These are phyloP conservation scores for Pythium apleroticum DNA, from an alignment of 352 stramenopile genomes.

Conservation along the genomic window DNA sequence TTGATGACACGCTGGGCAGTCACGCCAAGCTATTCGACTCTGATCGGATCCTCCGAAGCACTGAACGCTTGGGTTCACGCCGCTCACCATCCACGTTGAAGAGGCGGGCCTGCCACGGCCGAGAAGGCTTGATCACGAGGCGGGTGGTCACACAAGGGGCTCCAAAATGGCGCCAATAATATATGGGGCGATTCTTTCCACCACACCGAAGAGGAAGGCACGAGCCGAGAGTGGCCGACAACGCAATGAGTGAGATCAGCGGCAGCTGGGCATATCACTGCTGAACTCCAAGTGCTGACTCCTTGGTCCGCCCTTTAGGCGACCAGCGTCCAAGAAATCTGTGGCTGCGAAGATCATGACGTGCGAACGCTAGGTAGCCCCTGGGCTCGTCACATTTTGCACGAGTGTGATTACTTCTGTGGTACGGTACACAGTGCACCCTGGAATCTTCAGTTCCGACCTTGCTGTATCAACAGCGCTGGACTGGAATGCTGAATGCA, in stretches of 20 bases:
- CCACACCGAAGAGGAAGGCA: neutral
- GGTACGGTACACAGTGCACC: neutral
- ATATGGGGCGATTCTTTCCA: too few relatives aligned
- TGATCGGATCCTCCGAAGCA: neutral
- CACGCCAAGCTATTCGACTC: neutral
- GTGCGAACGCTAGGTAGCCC: too few relatives aligned
- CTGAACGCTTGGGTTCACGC: neutral
- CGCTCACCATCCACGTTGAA: constrained; percentile 1
- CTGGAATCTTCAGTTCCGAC: neutral
- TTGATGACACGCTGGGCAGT: neutral
- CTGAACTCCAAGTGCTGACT: constrained; percentile 1
- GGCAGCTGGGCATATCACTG: neutral
- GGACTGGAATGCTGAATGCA: neutral
- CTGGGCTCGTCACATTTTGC: constrained; percentile 3
- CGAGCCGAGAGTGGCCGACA: neutral
- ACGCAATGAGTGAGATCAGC: neutral
- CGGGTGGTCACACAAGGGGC: too few relatives aligned
- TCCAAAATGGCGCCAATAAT: too few relatives aligned
- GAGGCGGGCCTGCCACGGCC: neutral
- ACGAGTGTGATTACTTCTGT: neutral
- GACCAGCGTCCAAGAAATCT: neutral
- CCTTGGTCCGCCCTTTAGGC: neutral
- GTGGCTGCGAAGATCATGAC: too few relatives aligned
- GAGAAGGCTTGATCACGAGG: too few relatives aligned
- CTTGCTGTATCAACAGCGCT: neutral